phyloP scores from a whole-genome alignment of 2,329 filamentous ascomycete species.

The Grosmannia serpens region DNA sequence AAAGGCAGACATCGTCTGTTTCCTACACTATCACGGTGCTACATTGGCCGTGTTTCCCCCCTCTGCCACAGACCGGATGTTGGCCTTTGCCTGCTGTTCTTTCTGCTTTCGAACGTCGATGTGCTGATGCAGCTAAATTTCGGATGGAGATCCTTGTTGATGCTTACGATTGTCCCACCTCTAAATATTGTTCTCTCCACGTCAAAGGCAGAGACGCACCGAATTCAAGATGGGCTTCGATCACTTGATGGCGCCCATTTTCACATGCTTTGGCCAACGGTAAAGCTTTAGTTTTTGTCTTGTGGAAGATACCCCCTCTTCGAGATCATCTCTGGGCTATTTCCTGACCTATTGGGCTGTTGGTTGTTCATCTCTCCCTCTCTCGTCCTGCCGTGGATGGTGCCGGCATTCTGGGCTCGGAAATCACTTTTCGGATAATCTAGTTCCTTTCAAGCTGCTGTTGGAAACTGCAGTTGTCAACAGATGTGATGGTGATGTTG shows the following conservation, averaged over 20 bases:
- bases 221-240: background rate
- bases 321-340: background rate
- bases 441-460: background rate
- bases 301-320: background rate
- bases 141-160: background rate
- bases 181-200: slow-evolving; percentile 15
- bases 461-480: background rate
- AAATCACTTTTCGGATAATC: background rate
- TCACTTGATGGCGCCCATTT: background rate
- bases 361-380: background rate
- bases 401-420: background rate
- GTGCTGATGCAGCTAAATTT: background rate
- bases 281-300: too few species aligned
- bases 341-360: background rate
- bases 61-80: too few species aligned
- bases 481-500: background rate
- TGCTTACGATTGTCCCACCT: slow-evolving; percentile 7
- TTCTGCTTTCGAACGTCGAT: background rate
- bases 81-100: background rate
- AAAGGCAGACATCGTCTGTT: background rate
- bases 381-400: background rate
- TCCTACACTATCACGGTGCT: background rate
- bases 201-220: background rate
- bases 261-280: too few species aligned
- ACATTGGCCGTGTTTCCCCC: too few species aligned